A percentile compares a stretch with the other conserved stretches of the same genome.
Evolutionary conservation across 2,329 filamentous ascomycete genomes (phyloP).

Genomic region (Calonectria honghensis): DNA sequence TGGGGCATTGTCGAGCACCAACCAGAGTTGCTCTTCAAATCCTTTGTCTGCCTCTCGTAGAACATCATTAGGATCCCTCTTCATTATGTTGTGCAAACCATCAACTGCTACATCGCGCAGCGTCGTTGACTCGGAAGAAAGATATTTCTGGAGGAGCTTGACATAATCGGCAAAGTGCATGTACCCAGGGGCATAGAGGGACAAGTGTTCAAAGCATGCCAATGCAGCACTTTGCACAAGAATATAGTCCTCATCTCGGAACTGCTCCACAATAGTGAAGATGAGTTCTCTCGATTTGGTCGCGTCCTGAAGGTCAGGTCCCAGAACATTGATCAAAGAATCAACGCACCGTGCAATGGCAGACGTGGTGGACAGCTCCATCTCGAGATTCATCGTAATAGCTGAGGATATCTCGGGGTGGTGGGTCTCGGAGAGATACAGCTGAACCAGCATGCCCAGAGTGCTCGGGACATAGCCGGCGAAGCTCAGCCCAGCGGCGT

Average conservation of each 20-base stretch:
- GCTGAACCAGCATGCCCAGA: conserved; percentile 93
- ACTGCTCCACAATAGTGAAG: conserved; percentile 88
- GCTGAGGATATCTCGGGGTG: conserved; percentile 87
- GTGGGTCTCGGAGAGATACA: conserved; percentile 94
- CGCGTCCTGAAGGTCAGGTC: conserved; percentile 94
- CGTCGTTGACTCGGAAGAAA: conserved; percentile 80
- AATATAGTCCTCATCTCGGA: conserved; percentile 83
- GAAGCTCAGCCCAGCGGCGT: conserved; percentile 94
- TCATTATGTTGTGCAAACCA: conserved; percentile 96
- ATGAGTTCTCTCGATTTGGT: conserved; percentile 94
- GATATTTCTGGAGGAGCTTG: conserved; percentile 84
- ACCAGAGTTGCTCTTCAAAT: conserved; percentile 94
- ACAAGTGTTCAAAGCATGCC: conserved; percentile 91
- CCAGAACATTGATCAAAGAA: conserved; percentile 96
- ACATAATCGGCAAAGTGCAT: conserved; percentile 92
- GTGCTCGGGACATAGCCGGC: conserved; percentile 92
- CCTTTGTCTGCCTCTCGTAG: conserved; percentile 83
- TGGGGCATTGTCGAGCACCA: conserved; percentile 86
- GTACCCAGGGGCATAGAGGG: conserved; percentile 91
- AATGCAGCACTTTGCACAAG: conserved; percentile 85
- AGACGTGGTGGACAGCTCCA: conserved; percentile 87
- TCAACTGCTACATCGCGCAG: conserved; percentile 89
- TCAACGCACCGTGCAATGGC: conserved; percentile 92
- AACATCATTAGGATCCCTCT: conserved; percentile 89
- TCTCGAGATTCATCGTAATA: conserved; percentile 91